These are phyloP conservation scores for Punctularia strigosozonata DNA, from an alignment of 768 basidiomycete species.

Conservation along the genomic window DNA sequence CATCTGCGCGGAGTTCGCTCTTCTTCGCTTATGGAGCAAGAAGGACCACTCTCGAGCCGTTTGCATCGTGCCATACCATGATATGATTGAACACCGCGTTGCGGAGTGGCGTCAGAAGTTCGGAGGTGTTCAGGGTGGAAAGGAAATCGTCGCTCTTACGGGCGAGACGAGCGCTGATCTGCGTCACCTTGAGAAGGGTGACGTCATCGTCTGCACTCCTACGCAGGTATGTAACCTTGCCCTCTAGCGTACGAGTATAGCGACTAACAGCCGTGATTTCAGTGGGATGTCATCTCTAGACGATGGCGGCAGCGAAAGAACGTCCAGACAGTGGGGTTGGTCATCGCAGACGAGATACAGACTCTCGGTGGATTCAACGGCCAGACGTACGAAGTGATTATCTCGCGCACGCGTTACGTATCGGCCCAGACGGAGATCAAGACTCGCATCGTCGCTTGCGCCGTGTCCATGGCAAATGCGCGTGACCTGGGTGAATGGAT, in stretches of 20 bases:
- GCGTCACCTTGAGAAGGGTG: conserved; percentile 79
- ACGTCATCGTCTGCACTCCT: conserved; percentile 92
- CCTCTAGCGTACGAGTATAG: not conserved
- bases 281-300: conserved; percentile 95
- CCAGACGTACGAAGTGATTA: conserved; percentile 91
- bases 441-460: conserved; percentile 90
- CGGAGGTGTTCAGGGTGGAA: conserved; percentile 70
- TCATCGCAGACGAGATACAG: conserved; percentile 95
- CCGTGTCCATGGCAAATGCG: conserved; percentile 92
- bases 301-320: conserved; percentile 97
- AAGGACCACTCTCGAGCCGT: conserved; percentile 73
- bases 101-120: conserved; percentile 87
- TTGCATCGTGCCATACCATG: conserved; percentile 93
- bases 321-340: conserved; percentile 82
- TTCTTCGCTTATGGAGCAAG: conserved; percentile 92
- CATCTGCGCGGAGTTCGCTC: conserved; percentile 91
- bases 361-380: conserved; percentile 91
- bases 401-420: conserved; percentile 94
- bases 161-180: conserved; percentile 92
- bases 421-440: conserved; percentile 87
- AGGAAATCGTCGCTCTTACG: conserved; percentile 87
- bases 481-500: conserved; percentile 97
- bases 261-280: conserved; percentile 4
- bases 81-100: conserved; percentile 90
- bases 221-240: conserved; percentile 47